Base-by-base conservation (phyloP, 345 rosid genomes). In the Xanthoceras sorbifolium region DNA sequence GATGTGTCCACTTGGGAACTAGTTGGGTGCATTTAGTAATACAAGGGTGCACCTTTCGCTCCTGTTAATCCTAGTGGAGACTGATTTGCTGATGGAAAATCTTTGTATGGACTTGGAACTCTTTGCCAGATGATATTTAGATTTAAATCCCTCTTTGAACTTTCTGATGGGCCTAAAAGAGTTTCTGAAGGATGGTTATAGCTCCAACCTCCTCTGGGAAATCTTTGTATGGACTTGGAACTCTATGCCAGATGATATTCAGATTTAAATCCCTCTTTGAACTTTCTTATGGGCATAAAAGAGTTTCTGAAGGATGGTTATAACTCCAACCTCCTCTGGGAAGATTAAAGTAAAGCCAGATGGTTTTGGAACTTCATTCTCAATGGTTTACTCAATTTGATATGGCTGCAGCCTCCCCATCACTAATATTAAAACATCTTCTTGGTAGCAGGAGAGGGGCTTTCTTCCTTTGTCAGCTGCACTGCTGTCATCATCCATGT, bases 381-480 rank as follows among this genome's bases (percentile, higher is more conserved):
- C 15, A 17, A 18, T 48, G 40, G 1, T 29, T 46, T 50, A 69
- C 8, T 14, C 9, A 69, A 69, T 50, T 9, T 29, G 20, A 69
- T 50, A 5, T 22, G 67, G 40, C 57, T 7, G 38, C 12, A 44
- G 14, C 55, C 32, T 50, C 61, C 23, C 28, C 28, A 29, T 50
- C 25, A 50, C 32, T 40, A 38, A 76, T 84, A 69, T 67, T 83
- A 67, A 79, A 75, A 74, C 78, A 69, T 84, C 50, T 85, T 74
- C 55, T 77, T 76, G 73, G 82, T 75, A 73, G 64, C 92, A 96
- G 99, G 99, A 96, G 83, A 88, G 95, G 61, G 99, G 98, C n/a
- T 89, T 93, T 90, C 97, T 93, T 83, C 91, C 98, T 74, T 79
- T 96, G 83, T 96, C 99, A 69, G 94, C 93, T 80, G 99, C 99